Base-by-base conservation (phyloP, 805 yeast species). In the Nadsonia fulvescens region DNA sequence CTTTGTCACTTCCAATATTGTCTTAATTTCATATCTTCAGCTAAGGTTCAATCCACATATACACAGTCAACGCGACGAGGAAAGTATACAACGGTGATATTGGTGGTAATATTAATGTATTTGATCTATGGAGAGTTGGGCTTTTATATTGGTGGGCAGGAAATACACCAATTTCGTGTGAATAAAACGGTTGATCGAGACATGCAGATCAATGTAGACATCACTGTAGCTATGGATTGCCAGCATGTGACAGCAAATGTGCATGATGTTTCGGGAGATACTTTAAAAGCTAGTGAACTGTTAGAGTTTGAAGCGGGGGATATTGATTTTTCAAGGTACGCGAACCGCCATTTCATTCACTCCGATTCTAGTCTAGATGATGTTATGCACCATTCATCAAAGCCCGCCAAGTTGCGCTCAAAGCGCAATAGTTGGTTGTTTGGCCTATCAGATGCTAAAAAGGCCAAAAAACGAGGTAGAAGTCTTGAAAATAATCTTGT, bases 121-220 rank as follows among this genome's bases (percentile, higher is more conserved):
- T 54, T 83, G 18, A 48, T 78, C 5, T 86, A 91, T 78, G 66
- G 78, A 8, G 91, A 83, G 44, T 51, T 82, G 15, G 93, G 95
- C 5, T 73, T 76, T 8, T 78, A 62, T 44, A 56, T 83, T 30
- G 93, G 89, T 29, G 95, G 95, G 3, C 62, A 61, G 30, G 63
- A 75, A 5, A 81, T 72, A 39, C 76, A 73, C 37, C 77, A 72
- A 37, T 89, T 78, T 46, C 54, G 61, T 3, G 91, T 89, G 4
- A 91, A 78, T 40, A 56, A 60, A 18, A 53, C 55, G 3, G 51
- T 79, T 9, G 51, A 49, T n/a, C 64, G 63, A 30, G 62, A 62
- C 17, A 61, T 82, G 29, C 62, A 61, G 22, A 60, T 89, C 24
- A 83, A 89, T 43, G 24, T 89, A 31, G 95, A 83, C 45, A 45